Evolutionary conservation across 345 rosid species (phyloP).

Genomic region (Turritis glabra): DNA sequence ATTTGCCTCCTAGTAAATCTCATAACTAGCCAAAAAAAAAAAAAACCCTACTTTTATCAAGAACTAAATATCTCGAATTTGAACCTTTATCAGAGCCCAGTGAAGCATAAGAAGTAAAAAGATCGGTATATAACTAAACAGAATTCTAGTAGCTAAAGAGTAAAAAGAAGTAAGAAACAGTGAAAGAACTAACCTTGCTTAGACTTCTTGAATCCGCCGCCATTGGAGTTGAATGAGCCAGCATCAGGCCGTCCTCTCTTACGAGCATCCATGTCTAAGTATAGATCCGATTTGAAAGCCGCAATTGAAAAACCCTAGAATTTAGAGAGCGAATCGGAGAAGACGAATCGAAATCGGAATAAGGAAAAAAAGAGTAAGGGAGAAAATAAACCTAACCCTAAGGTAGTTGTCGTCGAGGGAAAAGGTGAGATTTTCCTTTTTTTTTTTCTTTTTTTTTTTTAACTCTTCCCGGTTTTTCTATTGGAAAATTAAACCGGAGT

Average conservation of each 20-base stretch:
- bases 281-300: constrained; percentile 30
- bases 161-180: constrained; percentile 12
- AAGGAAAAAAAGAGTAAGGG: neutral
- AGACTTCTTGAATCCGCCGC: constrained; percentile 63
- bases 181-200: constrained; percentile 53
- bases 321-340: constrained; percentile 30
- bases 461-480: neutral
- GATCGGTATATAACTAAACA: neutral
- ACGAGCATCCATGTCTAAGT: constrained; percentile 55
- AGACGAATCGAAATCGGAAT: constrained; percentile 24
- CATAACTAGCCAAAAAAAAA: neutral
- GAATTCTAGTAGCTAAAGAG: neutral
- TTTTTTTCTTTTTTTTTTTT: neutral
- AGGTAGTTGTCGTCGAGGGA: constrained; percentile 35
- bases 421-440: constrained; percentile 12
- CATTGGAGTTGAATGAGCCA: constrained; percentile 57
- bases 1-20: neutral
- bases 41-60: neutral
- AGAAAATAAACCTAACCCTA: constrained; percentile 38
- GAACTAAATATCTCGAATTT: constrained; percentile 21
- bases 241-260: constrained; percentile 71
- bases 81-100: neutral
- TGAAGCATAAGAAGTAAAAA: neutral
- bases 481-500: constrained; percentile 27
- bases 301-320: neutral